Evolutionary conservation across 768 basidiomycete genomes (phyloP).

Genomic region (Leccinum barrowsii): DNA sequence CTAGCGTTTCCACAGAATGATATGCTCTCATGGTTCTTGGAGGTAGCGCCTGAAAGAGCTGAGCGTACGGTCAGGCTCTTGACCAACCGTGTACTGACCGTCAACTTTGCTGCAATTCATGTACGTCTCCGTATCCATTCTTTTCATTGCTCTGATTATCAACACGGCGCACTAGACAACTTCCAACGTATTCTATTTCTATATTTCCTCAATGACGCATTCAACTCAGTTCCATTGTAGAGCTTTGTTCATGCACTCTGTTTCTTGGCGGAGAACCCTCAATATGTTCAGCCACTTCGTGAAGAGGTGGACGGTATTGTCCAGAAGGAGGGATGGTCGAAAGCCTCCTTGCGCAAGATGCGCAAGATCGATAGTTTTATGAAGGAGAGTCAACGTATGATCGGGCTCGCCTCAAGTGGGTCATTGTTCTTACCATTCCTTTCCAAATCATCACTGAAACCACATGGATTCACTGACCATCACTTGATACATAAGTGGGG

Average conservation of each 20-base stretch:
- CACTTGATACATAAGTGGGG: slow-evolving; percentile 15
- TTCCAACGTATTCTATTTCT: not conserved
- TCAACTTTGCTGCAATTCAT: slow-evolving; percentile 6
- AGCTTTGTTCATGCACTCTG: not conserved
- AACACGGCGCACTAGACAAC: not conserved
- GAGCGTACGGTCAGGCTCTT: not conserved
- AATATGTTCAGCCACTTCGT: not conserved
- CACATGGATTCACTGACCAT: not conserved
- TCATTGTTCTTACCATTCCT: not conserved
- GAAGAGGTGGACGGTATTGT: not conserved
- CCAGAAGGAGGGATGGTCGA: not conserved
- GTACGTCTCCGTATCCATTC: slow-evolving; percentile 6
- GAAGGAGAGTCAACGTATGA: not conserved
- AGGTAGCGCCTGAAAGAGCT: not conserved
- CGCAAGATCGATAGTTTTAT: not conserved
- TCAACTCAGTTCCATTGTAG: not conserved
- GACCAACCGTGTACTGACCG: not conserved
- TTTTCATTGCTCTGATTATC: not conserved
- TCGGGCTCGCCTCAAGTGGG: not conserved
- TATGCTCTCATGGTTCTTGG: not conserved
- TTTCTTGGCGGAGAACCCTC: not conserved
- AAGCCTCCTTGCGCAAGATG: not conserved
- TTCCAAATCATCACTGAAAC: not conserved
- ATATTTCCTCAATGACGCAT: not conserved
- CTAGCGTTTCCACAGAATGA: not conserved